Base-by-base conservation (phyloP, 495 filamentous ascomycete species). In the Aspergillus hancockii region DNA sequence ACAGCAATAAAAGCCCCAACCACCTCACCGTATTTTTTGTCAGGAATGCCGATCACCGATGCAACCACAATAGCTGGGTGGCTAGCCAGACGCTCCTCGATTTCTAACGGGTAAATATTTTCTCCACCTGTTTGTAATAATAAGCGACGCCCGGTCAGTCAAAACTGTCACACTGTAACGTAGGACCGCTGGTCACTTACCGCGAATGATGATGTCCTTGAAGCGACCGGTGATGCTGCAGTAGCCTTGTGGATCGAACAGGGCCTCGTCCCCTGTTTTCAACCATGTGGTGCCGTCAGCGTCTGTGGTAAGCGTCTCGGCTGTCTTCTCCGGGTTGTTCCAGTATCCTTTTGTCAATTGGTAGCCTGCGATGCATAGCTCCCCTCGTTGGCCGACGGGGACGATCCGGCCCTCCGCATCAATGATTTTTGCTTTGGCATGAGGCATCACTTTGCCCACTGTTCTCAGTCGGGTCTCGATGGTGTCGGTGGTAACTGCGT, bases 161-260 rank as follows among this genome's bases (percentile, higher is more conserved):
- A 36, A 12, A 36, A 36, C 34, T 5, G 34, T 36, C 21, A 28
- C n/a, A 28, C 19, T 10, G 13, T 5, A 38, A 30, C 14, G 36
- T 51, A 6, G 34, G 3, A 40, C 28, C 19, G 18, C 46, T 22
- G 46, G 14, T 49, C 9, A 54, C 64, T 52, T 59, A 55, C 88
- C 92, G 30, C 89, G 80, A 59, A 95, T 95, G 60, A 96, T 89
- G 47, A 95, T 75, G 59, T 96, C 92, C 73, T 95, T 96, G 64
- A 95, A 90, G 14, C 91, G 72, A 10, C 85, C 84, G 4, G 85
- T 88, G 60, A 90, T 88, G 13, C 71, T 77, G 62, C 84, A 87
- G 63, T 86, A 85, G 4, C 88, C 87, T 31, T 81, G 69, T 22
- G 81, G 78, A 59, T 87, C 81, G 63, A 90, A 88, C 0, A 84